Evolutionary conservation across 2,329 filamentous ascomycete species (phyloP).

Genomic region (Penicillium sp.): DNA sequence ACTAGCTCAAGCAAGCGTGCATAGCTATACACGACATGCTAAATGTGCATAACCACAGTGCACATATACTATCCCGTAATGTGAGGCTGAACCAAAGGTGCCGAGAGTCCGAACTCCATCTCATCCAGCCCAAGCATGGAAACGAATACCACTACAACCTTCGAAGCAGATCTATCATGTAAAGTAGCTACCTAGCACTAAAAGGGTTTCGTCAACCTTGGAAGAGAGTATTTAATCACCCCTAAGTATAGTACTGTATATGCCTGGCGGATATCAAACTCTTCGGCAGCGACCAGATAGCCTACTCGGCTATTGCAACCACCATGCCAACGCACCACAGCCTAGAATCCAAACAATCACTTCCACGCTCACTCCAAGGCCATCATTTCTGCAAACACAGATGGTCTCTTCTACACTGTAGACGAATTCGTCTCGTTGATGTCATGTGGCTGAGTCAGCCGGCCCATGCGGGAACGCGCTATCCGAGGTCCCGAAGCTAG

Average conservation of each 20-base stretch:
- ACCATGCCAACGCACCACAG: not conserved
- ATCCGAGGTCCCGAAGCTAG: constrained; percentile 22
- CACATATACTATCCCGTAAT: not conserved
- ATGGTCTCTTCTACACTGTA: not conserved
- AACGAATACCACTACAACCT: not conserved
- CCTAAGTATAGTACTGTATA: not conserved
- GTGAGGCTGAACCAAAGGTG: not conserved
- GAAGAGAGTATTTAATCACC: no score
- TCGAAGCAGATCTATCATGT: not conserved
- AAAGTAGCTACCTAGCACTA: not conserved
- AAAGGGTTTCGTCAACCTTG: no score
- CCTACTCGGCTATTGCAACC: not conserved
- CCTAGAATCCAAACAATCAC: not conserved
- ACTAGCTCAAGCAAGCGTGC: not conserved
- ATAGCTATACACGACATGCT: not conserved
- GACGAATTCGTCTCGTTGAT: constrained; percentile 7
- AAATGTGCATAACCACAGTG: not conserved
- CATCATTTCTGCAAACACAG: not conserved
- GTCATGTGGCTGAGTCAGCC: constrained; percentile 22
- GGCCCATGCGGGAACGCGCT: constrained; percentile 16
- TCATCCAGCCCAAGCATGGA: not conserved
- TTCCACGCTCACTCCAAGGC: no score
- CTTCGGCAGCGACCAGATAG: no score
- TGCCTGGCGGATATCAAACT: no score
- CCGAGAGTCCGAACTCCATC: not conserved